Conservation (phyloP, 2,329 filamentous ascomycete genomes). For the Xylariomycetidae sp. region DNA sequence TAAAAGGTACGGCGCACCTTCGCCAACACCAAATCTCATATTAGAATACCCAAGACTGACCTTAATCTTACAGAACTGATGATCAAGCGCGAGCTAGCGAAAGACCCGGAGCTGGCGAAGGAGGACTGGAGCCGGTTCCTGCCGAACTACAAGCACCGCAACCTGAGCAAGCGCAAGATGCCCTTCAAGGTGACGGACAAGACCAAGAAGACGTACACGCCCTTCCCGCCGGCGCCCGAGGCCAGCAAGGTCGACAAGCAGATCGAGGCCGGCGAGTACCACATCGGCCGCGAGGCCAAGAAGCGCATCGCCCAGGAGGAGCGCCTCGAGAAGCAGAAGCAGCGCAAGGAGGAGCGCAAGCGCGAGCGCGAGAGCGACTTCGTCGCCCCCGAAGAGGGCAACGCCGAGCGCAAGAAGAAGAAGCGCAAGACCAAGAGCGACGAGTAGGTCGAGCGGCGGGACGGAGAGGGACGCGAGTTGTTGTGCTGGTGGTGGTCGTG, state of each 20-base stretch:
- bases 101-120: constrained; percentile 66
- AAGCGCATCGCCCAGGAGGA: constrained; percentile 75
- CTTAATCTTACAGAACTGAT: constrained; percentile 21
- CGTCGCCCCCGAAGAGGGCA: constrained; percentile 73
- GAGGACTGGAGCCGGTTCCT: constrained; percentile 52
- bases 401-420: constrained; percentile 53
- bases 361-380: constrained; percentile 82
- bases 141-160: constrained; percentile 94
- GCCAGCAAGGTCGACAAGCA: constrained; percentile 99
- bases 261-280: constrained; percentile 97
- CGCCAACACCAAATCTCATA: background rate
- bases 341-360: constrained; percentile 83
- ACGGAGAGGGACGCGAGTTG: constrained; percentile 11
- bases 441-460: too few species aligned
- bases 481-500: background rate
- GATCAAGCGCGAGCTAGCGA: constrained; percentile 88
- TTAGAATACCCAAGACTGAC: background rate
- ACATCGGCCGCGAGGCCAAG: constrained; percentile 87
- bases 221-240: constrained; percentile 92
- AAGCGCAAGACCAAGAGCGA: constrained; percentile 53
- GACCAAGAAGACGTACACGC: constrained; percentile 88
- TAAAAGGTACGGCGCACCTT: constrained; percentile 21
- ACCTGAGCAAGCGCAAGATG: constrained; percentile 73
- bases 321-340: constrained; percentile 75
- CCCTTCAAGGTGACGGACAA: constrained; percentile 90